phyloP scores from a whole-genome alignment of 2,329 filamentous ascomycete species.

The Ascomycota sp. region DNA sequence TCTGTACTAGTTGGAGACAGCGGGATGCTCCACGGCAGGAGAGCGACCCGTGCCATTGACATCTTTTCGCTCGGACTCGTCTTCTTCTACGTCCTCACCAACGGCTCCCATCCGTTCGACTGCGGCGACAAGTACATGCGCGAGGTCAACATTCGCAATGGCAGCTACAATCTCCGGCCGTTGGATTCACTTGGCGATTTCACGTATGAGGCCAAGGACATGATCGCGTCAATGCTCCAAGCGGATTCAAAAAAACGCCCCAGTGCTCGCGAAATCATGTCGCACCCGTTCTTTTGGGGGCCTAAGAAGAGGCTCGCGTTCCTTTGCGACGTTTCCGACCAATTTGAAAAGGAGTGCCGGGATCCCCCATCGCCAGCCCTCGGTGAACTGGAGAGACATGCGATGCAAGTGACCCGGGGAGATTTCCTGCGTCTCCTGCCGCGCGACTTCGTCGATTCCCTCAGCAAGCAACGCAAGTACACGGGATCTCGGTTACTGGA shows the following conservation, averaged over 20 bases:
- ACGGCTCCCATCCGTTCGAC: constrained; percentile 82
- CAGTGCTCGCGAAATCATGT: constrained; percentile 58
- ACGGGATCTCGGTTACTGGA: constrained; percentile 69
- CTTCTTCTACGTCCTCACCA: constrained; percentile 97
- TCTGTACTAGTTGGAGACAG: constrained; percentile 36
- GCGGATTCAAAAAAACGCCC: constrained; percentile 39
- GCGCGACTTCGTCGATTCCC: constrained; percentile 64
- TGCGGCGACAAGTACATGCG: constrained; percentile 88
- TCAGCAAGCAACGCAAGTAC: constrained; percentile 92
- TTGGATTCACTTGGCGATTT: constrained; percentile 65
- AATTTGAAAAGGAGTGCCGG: constrained; percentile 81
- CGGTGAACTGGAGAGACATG: constrained; percentile 32
- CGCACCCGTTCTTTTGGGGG: constrained; percentile 94
- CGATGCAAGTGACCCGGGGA: constrained; percentile 32
- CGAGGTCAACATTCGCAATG: constrained; percentile 92
- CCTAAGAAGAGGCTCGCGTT: constrained; percentile 76
- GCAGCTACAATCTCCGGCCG: constrained; percentile 50
- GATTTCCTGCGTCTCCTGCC: constrained; percentile 68
- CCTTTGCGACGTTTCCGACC: constrained; percentile 89
- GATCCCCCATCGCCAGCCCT: constrained; percentile 59
- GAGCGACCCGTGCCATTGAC: constrained; percentile 87
- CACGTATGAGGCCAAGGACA: constrained; percentile 66
- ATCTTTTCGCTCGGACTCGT: constrained; percentile 94
- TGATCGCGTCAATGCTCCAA: constrained; percentile 62
- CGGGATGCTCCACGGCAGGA: constrained; percentile 39